Base-by-base conservation (phyloP, 495 filamentous ascomycete species). In the Aspergillus incahuasiensis region DNA sequence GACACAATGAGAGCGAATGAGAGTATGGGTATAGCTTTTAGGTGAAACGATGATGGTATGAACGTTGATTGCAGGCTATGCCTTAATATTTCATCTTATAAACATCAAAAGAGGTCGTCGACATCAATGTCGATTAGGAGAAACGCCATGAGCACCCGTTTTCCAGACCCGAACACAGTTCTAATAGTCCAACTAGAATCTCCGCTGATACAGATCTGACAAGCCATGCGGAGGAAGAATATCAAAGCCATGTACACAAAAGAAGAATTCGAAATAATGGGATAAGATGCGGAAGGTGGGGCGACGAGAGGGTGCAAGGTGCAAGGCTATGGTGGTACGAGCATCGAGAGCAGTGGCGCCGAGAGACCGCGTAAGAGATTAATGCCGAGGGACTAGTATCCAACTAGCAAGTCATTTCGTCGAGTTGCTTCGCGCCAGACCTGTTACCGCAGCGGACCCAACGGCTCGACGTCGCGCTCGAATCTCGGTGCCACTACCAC, bases 141-240 rank as follows among this genome's bases (percentile, higher is more conserved):
- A 75, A 77, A 77, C 74, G 74, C 74, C 74, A 73, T 72, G 71
- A 63, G 63, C 72, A 74, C 74, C 72, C 62, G 68, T 78, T 78
- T 74, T 73, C 73, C 71, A 73, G 64, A 71, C 71, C 72, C 68
- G 68, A 75, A 75, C 72, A 72, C 64, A 70, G 69, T 74, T 76
- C 70, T 75, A 73, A 71, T 70, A 66, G 61, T 72, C 71, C 69
- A 76, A 73, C 67, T 71, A 60, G 64, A 63, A 71, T 61, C 51
- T 68, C 65, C 68, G 63, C 68, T 56, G 57, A 58, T 63, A 61
- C 56, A 56, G 51, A 52, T 56, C 52, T 46, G 61, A 49, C 47
- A 40, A 41, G 54, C 58, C 65, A 59, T 60, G 58, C 38, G 53
- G 63, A 44, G 63, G 66, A 72, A 68, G 69, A 70, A 68, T 67